Evolutionary conservation across 108 stramenopile species (phyloP).

Genomic region (Mayamaea pseudoterrestris): DNA sequence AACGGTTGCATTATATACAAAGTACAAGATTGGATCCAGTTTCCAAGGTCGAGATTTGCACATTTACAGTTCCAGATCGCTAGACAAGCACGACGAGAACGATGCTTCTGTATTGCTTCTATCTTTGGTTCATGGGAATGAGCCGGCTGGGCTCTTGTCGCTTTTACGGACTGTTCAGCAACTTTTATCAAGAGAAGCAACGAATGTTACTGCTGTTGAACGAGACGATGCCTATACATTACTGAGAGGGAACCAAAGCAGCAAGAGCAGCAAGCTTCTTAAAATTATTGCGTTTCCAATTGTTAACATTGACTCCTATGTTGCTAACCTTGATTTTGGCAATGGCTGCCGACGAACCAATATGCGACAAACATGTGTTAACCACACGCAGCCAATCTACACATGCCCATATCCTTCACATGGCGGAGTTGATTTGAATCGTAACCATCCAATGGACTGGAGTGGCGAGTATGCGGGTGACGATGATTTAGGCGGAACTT

Average conservation of each 20-base stretch:
- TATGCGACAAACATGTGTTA: no score
- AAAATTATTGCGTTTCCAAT: not conserved
- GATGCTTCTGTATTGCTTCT: not conserved
- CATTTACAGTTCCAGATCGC: no score
- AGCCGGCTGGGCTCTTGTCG: not conserved
- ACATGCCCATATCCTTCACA: not conserved
- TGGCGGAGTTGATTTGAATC: slow-evolving; percentile 5
- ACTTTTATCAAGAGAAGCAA: no score
- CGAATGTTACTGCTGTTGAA: no score
- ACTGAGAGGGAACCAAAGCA: not conserved
- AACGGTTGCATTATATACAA: no score
- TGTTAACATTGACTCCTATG: slow-evolving; percentile 1
- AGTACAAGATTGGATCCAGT: no score
- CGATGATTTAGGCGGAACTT: not conserved
- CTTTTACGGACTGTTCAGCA: not conserved
- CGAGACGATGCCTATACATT: not conserved
- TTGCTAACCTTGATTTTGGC: not conserved
- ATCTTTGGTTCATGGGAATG: slow-evolving; percentile 2
- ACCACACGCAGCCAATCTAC: no score
- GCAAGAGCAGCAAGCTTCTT: not conserved
- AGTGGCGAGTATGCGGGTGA: not conserved
- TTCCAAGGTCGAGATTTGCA: no score
- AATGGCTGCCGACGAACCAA: slow-evolving; percentile 3
- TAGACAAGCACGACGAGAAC: no score
- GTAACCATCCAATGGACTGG: not conserved